These are phyloP conservation scores for Arthrobotrys sphaeroides DNA, from an alignment of 2,329 filamentous ascomycete species.

Conservation along the genomic window DNA sequence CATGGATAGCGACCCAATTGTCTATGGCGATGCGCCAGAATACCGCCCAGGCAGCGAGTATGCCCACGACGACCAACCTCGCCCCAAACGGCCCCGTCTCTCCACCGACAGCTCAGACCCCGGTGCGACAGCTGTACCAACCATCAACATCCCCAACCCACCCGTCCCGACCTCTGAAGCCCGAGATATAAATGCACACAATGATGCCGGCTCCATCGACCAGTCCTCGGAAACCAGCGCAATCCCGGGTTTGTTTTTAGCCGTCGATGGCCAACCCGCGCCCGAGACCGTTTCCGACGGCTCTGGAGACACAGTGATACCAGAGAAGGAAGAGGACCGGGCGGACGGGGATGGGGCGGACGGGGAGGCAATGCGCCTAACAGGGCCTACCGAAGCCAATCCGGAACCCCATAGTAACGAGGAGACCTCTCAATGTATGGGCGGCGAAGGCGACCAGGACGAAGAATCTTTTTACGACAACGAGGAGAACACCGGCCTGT, in stretches of 20 bases:
- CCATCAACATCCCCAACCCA: not conserved
- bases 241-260: constrained; percentile 43
- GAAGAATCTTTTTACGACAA: not conserved
- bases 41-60: not conserved
- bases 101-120: constrained; percentile 2
- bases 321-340: not conserved
- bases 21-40: constrained; percentile 41
- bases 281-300: not conserved
- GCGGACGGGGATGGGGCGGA: too few relatives aligned
- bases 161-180: not conserved
- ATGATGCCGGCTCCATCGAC: not conserved
- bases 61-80: constrained; percentile 21
- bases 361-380: not conserved
- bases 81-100: constrained; percentile 42
- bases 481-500: not conserved
- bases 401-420: not conserved
- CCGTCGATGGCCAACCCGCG: not conserved
- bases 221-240: not conserved
- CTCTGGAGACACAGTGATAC: not conserved
- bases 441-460: not conserved
- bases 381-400: not conserved
- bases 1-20: constrained; percentile 45
- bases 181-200: not conserved
- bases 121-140: not conserved
- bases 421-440: not conserved